Evolutionary conservation across 163 green algal species (phyloP).

Genomic region (Chlorella variabilis): DNA sequence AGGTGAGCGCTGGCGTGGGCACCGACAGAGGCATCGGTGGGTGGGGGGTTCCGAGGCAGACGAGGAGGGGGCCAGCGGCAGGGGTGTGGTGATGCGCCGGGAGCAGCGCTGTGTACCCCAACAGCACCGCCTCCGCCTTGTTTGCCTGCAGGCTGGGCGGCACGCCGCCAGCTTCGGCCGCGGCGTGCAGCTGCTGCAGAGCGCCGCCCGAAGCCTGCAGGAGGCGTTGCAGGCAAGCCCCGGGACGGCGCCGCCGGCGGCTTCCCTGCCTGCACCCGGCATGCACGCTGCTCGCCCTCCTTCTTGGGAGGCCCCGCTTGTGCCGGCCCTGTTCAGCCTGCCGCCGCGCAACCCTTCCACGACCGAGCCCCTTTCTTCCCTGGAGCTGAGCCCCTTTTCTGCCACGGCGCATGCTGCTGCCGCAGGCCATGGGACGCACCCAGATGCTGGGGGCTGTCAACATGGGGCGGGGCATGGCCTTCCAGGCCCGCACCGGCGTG

Average conservation of each 20-base stretch:
- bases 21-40: too few relatives aligned
- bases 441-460: constrained; percentile 25
- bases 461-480: constrained; percentile 18
- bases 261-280: background rate
- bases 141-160: background rate
- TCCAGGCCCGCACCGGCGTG: constrained; percentile 4
- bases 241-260: background rate
- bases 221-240: constrained; percentile 9
- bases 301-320: too few relatives aligned
- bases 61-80: too few relatives aligned
- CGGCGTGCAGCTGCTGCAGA: constrained; percentile 14
- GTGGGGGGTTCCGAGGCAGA: too few relatives aligned
- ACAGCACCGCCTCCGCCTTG: too few relatives aligned
- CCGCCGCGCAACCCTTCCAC: too few relatives aligned
- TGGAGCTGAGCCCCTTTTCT: too few relatives aligned
- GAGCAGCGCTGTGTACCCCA: too few relatives aligned
- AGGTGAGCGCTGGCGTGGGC: background rate
- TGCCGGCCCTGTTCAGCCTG: too few relatives aligned
- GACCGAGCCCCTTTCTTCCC: too few relatives aligned
- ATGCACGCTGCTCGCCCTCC: too few relatives aligned
- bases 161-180: background rate
- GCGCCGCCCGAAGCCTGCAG: background rate
- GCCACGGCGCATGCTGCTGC: background rate
- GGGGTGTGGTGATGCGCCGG: too few relatives aligned
- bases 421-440: constrained; percentile 15